Percentiles rank a stretch among this genome's conserved stretches.
Conservation (phyloP, 306 rosid genomes). For the Gynostemma pentaphyllum region DNA sequence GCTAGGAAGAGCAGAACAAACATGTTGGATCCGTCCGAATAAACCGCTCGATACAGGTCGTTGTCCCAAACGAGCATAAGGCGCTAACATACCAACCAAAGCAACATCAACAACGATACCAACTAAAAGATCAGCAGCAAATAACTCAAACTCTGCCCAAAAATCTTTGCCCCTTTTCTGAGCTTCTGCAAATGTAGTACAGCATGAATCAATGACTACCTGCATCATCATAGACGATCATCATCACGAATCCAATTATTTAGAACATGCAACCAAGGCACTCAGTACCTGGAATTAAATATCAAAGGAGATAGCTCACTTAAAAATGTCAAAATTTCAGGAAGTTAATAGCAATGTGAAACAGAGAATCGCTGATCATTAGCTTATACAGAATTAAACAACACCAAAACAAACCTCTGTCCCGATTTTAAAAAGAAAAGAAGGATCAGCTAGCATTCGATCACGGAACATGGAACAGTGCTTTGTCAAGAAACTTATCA, state of each 20-base stretch:
- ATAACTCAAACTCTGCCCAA: constrained; percentile 88
- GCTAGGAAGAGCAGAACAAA: constrained; percentile 80
- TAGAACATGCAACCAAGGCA: background rate
- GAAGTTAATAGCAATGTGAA: background rate
- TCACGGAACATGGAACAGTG: constrained; percentile 68
- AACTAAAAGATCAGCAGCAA: constrained; percentile 83
- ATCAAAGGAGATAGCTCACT: background rate
- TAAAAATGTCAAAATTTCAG: background rate
- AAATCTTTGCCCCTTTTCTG: constrained; percentile 87
- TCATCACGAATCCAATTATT: no score
- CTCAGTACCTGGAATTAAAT: background rate
- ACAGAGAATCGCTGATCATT: background rate
- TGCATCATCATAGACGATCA: constrained; percentile 38
- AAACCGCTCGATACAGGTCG: constrained; percentile 57
- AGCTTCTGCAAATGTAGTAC: constrained; percentile 91
- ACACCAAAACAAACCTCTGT: constrained; percentile 54
- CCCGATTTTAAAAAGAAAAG: constrained; percentile 86
- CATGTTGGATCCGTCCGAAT: constrained; percentile 62
- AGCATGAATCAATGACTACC: constrained; percentile 86
- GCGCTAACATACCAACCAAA: constrained; percentile 80
- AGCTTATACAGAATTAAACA: background rate
- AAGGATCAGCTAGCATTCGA: constrained; percentile 87
- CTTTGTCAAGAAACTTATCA: constrained; percentile 52
- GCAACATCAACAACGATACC: constrained; percentile 86
- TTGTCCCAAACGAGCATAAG: constrained; percentile 76